Evolutionary conservation across 495 filamentous ascomycete species (phyloP).

Genomic region (Friedmanniomyces simplex): DNA sequence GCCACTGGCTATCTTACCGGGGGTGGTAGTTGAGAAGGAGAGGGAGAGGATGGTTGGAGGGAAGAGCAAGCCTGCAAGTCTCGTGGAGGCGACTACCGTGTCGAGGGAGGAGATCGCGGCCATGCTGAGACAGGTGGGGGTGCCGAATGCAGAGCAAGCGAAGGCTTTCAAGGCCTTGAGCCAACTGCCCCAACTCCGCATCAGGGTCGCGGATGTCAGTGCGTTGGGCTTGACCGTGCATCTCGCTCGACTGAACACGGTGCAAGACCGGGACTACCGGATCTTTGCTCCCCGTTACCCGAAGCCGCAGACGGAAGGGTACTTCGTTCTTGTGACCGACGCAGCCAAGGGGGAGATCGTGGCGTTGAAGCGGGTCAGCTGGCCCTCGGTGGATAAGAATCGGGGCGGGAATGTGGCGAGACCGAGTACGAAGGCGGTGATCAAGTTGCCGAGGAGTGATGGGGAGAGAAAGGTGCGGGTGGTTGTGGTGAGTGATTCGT

Average conservation of each 20-base stretch:
- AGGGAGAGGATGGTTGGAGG: slow-evolving; percentile 28
- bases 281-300: slow-evolving; percentile 84
- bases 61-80: slow-evolving; percentile 28
- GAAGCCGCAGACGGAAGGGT: slow-evolving; percentile 91
- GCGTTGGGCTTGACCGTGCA: slow-evolving; percentile 51
- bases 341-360: slow-evolving; percentile 59
- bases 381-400: slow-evolving; percentile 40
- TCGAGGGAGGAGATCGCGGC: slow-evolving; percentile 28
- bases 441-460: slow-evolving; percentile 50
- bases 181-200: slow-evolving; percentile 56
- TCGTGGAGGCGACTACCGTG: slow-evolving; percentile 37
- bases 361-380: slow-evolving; percentile 74
- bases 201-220: slow-evolving; percentile 50
- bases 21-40: slow-evolving; percentile 45
- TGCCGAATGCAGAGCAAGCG: slow-evolving; percentile 20
- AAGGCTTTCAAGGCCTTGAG: slow-evolving; percentile 50
- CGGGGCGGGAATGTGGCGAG: slow-evolving; percentile 19
- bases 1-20: slow-evolving; percentile 70
- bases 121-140: slow-evolving; percentile 21
- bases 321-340: slow-evolving; percentile 70
- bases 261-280: slow-evolving; percentile 46
- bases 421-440: slow-evolving; percentile 40
- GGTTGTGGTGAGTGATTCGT: slow-evolving; percentile 70
- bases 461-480: slow-evolving; percentile 53
- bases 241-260: slow-evolving; percentile 54